phyloP scores from a whole-genome alignment of 257 asterid species.

The Nyctanthes arbortristis region DNA sequence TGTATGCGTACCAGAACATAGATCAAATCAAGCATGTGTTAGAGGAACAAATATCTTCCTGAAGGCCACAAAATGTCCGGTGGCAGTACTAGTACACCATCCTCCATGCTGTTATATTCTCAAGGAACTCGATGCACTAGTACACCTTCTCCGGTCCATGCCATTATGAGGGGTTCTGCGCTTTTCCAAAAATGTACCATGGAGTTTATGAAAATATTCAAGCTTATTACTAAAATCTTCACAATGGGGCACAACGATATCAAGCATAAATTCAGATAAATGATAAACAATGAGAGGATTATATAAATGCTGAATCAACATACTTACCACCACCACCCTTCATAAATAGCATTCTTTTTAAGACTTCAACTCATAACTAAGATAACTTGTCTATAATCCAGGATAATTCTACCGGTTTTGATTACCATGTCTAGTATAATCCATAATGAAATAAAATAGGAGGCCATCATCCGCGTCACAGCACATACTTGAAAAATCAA shows the following conservation, averaged over 20 bases:
- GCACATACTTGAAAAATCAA: background rate
- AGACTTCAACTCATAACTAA: background rate
- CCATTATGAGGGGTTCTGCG: conserved; percentile 40
- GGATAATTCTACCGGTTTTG: background rate
- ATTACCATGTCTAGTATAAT: background rate
- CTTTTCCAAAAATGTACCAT: conserved; percentile 47
- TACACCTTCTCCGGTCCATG: conserved; percentile 46
- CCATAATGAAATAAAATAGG: background rate
- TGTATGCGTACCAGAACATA: conserved; percentile 24
- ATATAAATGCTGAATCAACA: background rate
- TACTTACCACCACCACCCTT: background rate
- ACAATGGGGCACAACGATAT: conserved; percentile 12
- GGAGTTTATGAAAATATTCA: conserved; percentile 36
- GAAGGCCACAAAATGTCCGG: conserved; percentile 39
- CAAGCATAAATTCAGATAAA: conserved; percentile 11
- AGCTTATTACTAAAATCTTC: conserved; percentile 19
- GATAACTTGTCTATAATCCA: background rate
- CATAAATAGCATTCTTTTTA: background rate
- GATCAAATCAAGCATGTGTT: conserved; percentile 29
- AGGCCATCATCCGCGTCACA: background rate
- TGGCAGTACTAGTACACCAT: conserved; percentile 47
- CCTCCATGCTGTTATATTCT: conserved; percentile 35
- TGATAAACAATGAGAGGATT: background rate
- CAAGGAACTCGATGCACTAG: conserved; percentile 51
- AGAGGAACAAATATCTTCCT: conserved; percentile 25